phyloP scores from a whole-genome alignment of 139 green algal genomes.

The Pleodorina starrii region DNA sequence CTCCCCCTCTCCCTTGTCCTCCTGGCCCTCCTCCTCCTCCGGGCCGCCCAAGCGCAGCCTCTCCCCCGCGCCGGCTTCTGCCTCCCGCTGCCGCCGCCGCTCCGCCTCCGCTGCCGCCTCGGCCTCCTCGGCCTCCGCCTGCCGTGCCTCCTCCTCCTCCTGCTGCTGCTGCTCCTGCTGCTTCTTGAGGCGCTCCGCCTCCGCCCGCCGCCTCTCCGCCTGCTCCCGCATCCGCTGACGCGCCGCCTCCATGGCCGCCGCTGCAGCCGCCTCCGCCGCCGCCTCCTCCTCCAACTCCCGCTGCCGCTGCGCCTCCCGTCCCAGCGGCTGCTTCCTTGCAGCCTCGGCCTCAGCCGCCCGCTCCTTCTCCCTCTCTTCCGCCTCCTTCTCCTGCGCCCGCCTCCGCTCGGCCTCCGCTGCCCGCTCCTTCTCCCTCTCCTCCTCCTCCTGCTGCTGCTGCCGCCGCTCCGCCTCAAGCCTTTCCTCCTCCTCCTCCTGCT shows the following conservation, averaged over 20 bases:
- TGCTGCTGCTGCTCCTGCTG: too few species aligned
- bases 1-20: not conserved
- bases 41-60: not conserved
- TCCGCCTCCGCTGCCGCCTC: not conserved
- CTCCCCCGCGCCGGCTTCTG: not conserved
- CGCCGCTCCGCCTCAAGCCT: not conserved
- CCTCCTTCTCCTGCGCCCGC: not conserved
- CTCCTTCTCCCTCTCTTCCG: not conserved
- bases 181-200: too few species aligned
- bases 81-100: not conserved
- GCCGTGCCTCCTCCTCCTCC: not conserved
- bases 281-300: not conserved
- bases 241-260: too few species aligned
- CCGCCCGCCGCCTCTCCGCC: too few species aligned
- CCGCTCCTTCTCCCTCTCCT: not conserved
- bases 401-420: not conserved
- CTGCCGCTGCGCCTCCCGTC: not conserved
- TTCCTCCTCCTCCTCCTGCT: not conserved
- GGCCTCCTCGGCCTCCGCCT: not conserved
- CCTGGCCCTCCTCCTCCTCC: not conserved
- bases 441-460: not conserved
- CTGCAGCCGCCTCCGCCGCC: not conserved
- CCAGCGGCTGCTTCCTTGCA: not conserved
- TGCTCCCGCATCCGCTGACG: too few species aligned
- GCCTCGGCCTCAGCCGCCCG: not conserved